Conservation (phyloP, 352 stramenopile genomes). For the Phytophthora meadii region DNA sequence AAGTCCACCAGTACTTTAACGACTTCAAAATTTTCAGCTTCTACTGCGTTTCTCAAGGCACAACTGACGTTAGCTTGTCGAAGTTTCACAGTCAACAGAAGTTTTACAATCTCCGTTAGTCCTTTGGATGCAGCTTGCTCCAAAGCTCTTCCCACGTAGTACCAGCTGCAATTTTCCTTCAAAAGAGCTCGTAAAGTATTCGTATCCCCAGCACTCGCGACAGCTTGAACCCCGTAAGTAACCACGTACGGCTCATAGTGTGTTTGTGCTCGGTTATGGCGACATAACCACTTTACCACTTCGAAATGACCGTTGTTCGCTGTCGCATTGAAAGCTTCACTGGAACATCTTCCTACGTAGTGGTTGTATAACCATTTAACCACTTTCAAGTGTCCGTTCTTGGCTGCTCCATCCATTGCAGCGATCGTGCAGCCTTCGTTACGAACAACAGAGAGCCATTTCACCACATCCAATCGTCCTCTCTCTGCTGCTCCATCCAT, state of each 20-base stretch:
- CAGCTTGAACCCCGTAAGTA: conserved; percentile 25
- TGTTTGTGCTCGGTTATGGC: conserved; percentile 8
- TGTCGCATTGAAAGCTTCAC: conserved; percentile 26
- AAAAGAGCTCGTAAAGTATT: conserved; percentile 18
- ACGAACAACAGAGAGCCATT: conserved; percentile 28
- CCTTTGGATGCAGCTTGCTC: conserved; percentile 25
- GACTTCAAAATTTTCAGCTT: conserved; percentile 7
- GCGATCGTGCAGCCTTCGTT: conserved; percentile 32
- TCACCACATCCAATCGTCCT: conserved; percentile 32
- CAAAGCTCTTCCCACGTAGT: conserved; percentile 17
- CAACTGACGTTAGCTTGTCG: conserved; percentile 26
- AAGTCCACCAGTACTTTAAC: conserved; percentile 21
- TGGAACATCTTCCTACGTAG: conserved; percentile 26
- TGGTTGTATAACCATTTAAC: conserved; percentile 33
- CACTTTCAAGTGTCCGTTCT: conserved; percentile 31
- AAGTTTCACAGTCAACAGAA: conserved; percentile 24
- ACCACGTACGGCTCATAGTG: conserved; percentile 15
- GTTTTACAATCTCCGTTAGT: conserved; percentile 14
- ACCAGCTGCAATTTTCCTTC: conserved; percentile 29
- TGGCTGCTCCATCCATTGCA: conserved; percentile 24
- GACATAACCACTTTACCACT: conserved; percentile 30
- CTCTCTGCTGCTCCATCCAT: conserved; percentile 29
- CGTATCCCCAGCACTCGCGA: conserved; percentile 14
- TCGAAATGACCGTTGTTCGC: conserved; percentile 31
- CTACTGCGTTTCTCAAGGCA: conserved; percentile 21